phyloP scores from a whole-genome alignment of 2,329 filamentous ascomycete species.

The Claviceps purpurea region DNA sequence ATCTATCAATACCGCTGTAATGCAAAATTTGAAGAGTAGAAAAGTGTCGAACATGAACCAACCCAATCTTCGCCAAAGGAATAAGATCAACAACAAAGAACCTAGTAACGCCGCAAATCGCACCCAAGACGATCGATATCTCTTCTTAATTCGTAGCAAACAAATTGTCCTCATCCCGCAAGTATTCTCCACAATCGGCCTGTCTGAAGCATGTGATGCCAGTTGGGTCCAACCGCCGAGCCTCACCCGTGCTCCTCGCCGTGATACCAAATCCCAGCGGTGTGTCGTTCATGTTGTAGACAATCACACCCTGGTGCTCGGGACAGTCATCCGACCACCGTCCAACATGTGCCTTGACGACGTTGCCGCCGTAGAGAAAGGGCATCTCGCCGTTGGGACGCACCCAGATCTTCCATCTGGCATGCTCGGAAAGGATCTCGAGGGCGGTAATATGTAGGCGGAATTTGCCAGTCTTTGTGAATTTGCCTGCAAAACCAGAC shows the following conservation, averaged over 20 bases:
- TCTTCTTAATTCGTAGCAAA: slow-evolving; percentile 23
- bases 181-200: slow-evolving; percentile 86
- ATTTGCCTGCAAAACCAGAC: slow-evolving; percentile 49
- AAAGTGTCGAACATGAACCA: neutral
- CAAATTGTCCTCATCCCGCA: slow-evolving; percentile 65
- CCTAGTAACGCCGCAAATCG: neutral
- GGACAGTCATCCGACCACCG: slow-evolving; percentile 85
- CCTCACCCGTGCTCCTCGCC: slow-evolving; percentile 73
- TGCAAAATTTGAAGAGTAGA: neutral
- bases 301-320: slow-evolving; percentile 82
- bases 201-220: slow-evolving; percentile 83
- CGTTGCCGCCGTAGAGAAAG: slow-evolving; percentile 86
- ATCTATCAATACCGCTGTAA: neutral
- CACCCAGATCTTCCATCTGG: slow-evolving; percentile 94
- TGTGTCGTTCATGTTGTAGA: slow-evolving; percentile 84
- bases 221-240: slow-evolving; percentile 75
- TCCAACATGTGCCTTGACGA: slow-evolving; percentile 59
- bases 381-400: slow-evolving; percentile 96
- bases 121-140: neutral
- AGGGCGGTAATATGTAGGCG: slow-evolving; percentile 82
- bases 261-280: slow-evolving; percentile 91
- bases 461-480: slow-evolving; percentile 95
- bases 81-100: neutral
- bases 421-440: slow-evolving; percentile 78
- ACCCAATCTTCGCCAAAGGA: neutral